Evolutionary conservation across 257 asterid species (phyloP).

Genomic region (Cinchona pubescens): DNA sequence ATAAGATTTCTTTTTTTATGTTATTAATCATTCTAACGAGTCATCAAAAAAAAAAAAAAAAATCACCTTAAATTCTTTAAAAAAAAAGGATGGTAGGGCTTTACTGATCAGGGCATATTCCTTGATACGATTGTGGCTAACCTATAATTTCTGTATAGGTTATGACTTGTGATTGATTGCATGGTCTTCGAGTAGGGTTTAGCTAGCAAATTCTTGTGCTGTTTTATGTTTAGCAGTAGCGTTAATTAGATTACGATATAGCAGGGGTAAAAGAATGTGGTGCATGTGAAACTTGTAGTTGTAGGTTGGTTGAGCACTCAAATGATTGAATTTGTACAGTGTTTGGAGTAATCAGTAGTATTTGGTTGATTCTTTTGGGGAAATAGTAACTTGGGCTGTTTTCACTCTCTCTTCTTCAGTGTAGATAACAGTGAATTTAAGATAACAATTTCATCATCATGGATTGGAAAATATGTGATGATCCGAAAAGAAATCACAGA

Average conservation of each 20-base stretch:
- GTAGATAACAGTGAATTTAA: not conserved
- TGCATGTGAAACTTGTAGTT: conserved; percentile 54
- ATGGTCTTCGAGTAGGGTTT: conserved; percentile 12
- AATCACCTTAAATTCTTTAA: no score
- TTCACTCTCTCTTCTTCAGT: conserved; percentile 22
- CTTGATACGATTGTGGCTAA: no score
- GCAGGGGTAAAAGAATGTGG: conserved; percentile 35
- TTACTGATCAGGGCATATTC: no score
- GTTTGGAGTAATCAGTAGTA: conserved; percentile 20
- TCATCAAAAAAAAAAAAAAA: no score
- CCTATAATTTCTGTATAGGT: no score
- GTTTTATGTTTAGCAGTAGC: not conserved
- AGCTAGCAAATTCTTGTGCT: conserved; percentile 13
- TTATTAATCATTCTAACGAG: no score
- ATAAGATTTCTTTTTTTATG: not conserved
- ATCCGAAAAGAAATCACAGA: conserved; percentile 12
- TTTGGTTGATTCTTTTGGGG: not conserved
- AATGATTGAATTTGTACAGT: conserved; percentile 46
- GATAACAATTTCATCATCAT: conserved; percentile 11
- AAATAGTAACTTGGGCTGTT: conserved; percentile 16
- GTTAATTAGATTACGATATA: not conserved
- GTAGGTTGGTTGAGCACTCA: conserved; percentile 63
- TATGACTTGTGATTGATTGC: not conserved
- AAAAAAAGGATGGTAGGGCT: not conserved
- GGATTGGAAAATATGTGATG: conserved; percentile 2